phyloP scores from a whole-genome alignment of 495 filamentous ascomycete genomes.

The Xylaria nigripes region DNA sequence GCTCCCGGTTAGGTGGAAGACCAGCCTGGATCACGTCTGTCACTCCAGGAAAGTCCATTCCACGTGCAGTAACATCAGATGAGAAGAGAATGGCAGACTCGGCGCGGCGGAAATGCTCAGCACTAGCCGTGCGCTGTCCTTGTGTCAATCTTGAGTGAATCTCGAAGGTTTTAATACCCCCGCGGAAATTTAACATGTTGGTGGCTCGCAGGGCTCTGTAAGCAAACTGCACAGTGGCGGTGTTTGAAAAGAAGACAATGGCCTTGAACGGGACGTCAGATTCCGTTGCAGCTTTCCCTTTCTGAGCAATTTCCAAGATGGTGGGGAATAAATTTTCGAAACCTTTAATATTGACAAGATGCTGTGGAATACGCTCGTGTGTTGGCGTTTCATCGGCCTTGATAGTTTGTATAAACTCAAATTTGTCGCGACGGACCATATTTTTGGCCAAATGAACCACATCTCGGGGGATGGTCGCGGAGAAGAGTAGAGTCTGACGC shows the following conservation, averaged over 20 bases:
- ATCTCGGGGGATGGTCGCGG: conserved; percentile 79
- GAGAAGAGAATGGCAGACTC: conserved; percentile 71
- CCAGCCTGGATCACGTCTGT: conserved; percentile 84
- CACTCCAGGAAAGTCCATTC: conserved; percentile 95
- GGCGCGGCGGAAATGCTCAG: conserved; percentile 60
- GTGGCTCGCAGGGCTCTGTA: conserved; percentile 46
- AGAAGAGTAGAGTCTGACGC: conserved; percentile 88
- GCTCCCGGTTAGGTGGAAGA: conserved; percentile 59
- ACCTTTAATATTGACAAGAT: conserved; percentile 52
- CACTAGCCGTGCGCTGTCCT: conserved; percentile 50
- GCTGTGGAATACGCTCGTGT: conserved; percentile 76
- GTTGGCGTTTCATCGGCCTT: conserved; percentile 71
- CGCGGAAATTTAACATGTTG: background rate
- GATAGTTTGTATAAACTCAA: conserved; percentile 78
- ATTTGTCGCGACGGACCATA: conserved; percentile 46
- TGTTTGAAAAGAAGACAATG: conserved; percentile 81
- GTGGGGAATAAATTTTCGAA: conserved; percentile 72
- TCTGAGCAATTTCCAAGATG: conserved; percentile 63
- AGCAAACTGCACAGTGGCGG: conserved; percentile 59
- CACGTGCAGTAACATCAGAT: conserved; percentile 88
- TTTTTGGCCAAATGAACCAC: conserved; percentile 68
- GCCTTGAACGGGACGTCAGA: conserved; percentile 72
- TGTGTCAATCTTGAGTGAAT: conserved; percentile 82
- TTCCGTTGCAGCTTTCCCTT: conserved; percentile 34
- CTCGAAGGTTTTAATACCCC: conserved; percentile 41